Evolutionary conservation across 2,329 filamentous ascomycete species (phyloP).

Genomic region (Mycosphaerella sp.): DNA sequence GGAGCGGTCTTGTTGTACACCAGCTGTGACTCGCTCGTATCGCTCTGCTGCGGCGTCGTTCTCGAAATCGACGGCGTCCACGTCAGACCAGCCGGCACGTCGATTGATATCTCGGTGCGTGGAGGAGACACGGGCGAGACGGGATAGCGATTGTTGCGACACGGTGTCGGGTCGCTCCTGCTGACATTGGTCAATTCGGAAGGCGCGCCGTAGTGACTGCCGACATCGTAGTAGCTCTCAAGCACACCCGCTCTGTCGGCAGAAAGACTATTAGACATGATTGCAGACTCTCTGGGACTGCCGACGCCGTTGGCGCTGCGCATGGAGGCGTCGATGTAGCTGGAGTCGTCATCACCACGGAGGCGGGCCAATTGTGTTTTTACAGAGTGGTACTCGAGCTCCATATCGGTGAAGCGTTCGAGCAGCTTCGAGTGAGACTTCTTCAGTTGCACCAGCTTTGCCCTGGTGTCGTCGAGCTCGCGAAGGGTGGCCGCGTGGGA

Average conservation of each 20-base stretch:
- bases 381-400: conserved; percentile 30
- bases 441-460: conserved; percentile 45
- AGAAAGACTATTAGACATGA: conserved; percentile 18
- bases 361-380: conserved; percentile 25
- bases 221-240: conserved; percentile 22
- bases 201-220: conserved; percentile 18
- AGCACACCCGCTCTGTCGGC: conserved; percentile 14
- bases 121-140: conserved; percentile 17
- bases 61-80: conserved; percentile 22
- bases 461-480: conserved; percentile 42
- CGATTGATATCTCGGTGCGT: conserved; percentile 20
- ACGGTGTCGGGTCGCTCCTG: conserved; percentile 22
- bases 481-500: conserved; percentile 10
- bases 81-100: conserved; percentile 21
- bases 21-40: conserved; percentile 21
- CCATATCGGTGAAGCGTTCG: conserved; percentile 46
- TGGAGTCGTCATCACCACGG: conserved; percentile 12
- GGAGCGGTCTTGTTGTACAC: conserved; percentile 29
- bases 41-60: conserved; percentile 8
- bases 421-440: conserved; percentile 48
- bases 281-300: conserved; percentile 5
- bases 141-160: conserved; percentile 10
- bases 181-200: conserved; percentile 17
- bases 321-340: background rate
- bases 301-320: conserved; percentile 4